These are phyloP conservation scores for slime mould (Dictyostelium discoideum) DNA, from an alignment of 78 protist species.

Conservation along the genomic window dicty_2.7 NC_007088.5:7131001-7131500, in stretches of 20 bases:
- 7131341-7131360: not conserved
- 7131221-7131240: conserved; percentile 67
- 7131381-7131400: not conserved
- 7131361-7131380: not conserved
- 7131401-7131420: not conserved
- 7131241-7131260: not conserved
- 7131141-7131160: conserved; percentile 54
- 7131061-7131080: conserved; percentile 71
- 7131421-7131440: conserved; percentile 50
- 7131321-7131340: not conserved
- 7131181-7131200: conserved; percentile 37
- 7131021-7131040: conserved; percentile 46
- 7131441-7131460: conserved; percentile 53
- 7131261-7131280: conserved; percentile 8
- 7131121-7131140: conserved; percentile 22
- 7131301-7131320: conserved; percentile 22
- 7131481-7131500: conserved; percentile 27
- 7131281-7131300: conserved; percentile 53
- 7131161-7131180: conserved; percentile 56
- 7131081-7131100: conserved; percentile 59
- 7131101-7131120: conserved; percentile 70
- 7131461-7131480: conserved; percentile 48
- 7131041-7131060: conserved; percentile 61
- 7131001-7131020: not conserved
- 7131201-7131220: conserved; percentile 40